These are phyloP conservation scores for Penicillium sp. DNA, from an alignment of 2,329 filamentous ascomycete species.

Conservation along the genomic window DNA sequence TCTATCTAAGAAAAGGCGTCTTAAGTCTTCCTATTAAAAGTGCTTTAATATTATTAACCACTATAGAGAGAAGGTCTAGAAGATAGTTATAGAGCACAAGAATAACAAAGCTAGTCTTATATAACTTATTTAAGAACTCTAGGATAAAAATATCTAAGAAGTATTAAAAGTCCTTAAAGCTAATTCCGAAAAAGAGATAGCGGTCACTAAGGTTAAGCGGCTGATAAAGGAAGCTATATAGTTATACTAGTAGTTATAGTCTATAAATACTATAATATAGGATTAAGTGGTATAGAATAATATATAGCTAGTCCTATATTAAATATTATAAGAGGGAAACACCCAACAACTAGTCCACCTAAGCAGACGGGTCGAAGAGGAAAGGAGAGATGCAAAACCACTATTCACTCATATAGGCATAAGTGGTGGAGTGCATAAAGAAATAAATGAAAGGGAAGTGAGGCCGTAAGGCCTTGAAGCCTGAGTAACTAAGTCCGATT, in stretches of 20 bases:
- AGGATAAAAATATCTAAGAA: not conserved
- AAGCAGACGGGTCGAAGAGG: too few species aligned
- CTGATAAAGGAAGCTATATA: not conserved
- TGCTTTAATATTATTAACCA: not conserved
- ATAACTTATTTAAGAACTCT: not conserved
- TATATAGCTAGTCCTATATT: slow-evolving; percentile 9
- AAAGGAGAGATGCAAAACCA: too few species aligned
- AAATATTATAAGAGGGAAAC: too few species aligned
- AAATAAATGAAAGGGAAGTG: too few species aligned
- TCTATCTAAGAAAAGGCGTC: not conserved
- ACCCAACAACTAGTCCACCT: too few species aligned
- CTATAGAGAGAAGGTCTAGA: not conserved
- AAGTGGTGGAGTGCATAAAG: too few species aligned
- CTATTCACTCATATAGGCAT: too few species aligned
- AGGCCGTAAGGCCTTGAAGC: too few species aligned
- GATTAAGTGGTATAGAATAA: slow-evolving; percentile 9
- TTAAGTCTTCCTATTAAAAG: not conserved
- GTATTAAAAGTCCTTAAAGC: not conserved
- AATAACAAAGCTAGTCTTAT: too few species aligned
- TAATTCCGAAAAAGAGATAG: not conserved
- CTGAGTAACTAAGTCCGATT: too few species aligned
- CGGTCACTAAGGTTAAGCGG: not conserved
- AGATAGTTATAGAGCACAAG: not conserved
- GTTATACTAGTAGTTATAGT: slow-evolving; percentile 6
- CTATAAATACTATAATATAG: slow-evolving; percentile 1